These are phyloP conservation scores for Karstenula rhodostoma DNA, from an alignment of 2,329 filamentous ascomycete genomes.

Conservation along the genomic window DNA sequence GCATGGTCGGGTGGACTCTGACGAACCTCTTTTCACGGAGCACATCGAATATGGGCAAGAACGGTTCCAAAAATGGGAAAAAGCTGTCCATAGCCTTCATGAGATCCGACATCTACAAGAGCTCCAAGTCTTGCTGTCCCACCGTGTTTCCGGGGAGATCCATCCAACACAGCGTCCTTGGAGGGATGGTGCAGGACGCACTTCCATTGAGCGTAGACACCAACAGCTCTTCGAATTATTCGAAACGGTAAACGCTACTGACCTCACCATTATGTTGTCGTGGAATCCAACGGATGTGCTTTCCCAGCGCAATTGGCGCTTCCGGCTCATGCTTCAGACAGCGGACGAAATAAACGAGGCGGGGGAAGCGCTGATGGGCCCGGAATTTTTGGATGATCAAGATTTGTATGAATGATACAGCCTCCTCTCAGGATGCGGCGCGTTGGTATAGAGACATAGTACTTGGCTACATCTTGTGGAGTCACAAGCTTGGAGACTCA, in stretches of 20 bases:
- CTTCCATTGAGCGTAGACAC: conserved; percentile 1
- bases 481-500: too few relatives aligned
- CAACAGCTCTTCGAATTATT: conserved; percentile 8
- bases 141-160: background rate
- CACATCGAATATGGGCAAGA: background rate
- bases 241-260: background rate
- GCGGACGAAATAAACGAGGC: too few relatives aligned
- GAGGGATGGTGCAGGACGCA: background rate
- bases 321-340: too few relatives aligned
- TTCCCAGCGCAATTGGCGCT: conserved; percentile 9
- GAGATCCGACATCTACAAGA: background rate
- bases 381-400: too few relatives aligned
- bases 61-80: background rate
- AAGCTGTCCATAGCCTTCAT: background rate
- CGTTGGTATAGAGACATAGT: too few relatives aligned
- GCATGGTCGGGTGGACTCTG: conserved; percentile 16
- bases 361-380: too few relatives aligned
- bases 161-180: conserved; percentile 1
- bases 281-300: conserved; percentile 6
- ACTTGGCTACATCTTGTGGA: too few relatives aligned
- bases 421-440: too few relatives aligned
- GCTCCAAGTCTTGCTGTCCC: conserved; percentile 1
- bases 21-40: conserved; percentile 10
- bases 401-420: too few relatives aligned
- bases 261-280: background rate